Evolutionary conservation across 139 green algal genomes (phyloP), one percentile per base, ranked within the genome.

Genomic region (Chlorella sp.): DNA sequence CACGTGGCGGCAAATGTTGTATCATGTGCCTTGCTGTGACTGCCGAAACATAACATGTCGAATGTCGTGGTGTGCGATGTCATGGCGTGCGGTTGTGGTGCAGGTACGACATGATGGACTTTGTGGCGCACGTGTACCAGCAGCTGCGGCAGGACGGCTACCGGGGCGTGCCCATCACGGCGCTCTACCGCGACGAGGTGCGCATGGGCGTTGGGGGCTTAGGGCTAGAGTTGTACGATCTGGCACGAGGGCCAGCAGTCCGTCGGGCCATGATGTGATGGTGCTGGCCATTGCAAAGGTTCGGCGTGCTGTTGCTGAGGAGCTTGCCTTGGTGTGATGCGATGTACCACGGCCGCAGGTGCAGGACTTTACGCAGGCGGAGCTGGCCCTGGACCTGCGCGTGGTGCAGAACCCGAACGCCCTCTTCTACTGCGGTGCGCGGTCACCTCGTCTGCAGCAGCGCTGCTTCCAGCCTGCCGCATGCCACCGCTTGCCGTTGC

Each of bases 291-390:
- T n/a, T n/a, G n/a, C n/a, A n/a, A n/a, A n/a, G n/a, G n/a, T n/a
- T n/a, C n/a, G n/a, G n/a, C n/a, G n/a, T n/a, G n/a, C n/a, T n/a
- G n/a, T n/a, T n/a, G n/a, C n/a, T n/a, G n/a, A n/a, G n/a, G n/a
- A n/a, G n/a, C n/a, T n/a, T n/a, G n/a, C n/a, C n/a, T n/a, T n/a
- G n/a, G n/a, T n/a, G n/a, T n/a, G n/a, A n/a, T n/a, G n/a, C n/a
- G n/a, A n/a, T n/a, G n/a, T n/a, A n/a, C n/a, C n/a, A n/a, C n/a
- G n/a, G n/a, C n/a, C 42, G 27, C 67, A 92, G 71, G 84, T 90
- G 27, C 90, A 96, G 78, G 90, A 96, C 76, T 91, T 96, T 70
- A 90, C 85, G 0, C 85, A 90, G 74, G 87, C 86, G 1, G 85
- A 96, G 83, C 77, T 96, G 67, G 71, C 95, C 31, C 78, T 91